Evolutionary conservation across 768 basidiomycete species (phyloP).

Genomic region (Ephemerocybe angulata): DNA sequence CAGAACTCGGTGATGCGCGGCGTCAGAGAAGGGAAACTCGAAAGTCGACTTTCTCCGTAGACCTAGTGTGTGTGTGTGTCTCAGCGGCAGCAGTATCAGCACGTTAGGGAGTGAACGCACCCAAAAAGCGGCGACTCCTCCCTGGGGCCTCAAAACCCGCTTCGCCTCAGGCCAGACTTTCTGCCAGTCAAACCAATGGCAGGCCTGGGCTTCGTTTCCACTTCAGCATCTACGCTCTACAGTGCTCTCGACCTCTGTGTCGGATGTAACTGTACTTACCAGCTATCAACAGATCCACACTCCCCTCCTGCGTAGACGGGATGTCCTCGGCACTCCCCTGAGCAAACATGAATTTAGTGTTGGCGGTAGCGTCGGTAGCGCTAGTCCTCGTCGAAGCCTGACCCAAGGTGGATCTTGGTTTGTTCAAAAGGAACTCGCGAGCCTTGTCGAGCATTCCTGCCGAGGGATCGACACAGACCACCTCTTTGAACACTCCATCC

Average conservation of each 20-base stretch:
- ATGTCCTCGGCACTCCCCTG: constrained; percentile 50
- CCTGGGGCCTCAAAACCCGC: constrained; percentile 48
- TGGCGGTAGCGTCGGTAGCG: not conserved
- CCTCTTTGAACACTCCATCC: constrained; percentile 43
- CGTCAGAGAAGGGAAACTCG: constrained; percentile 53
- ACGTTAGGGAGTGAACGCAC: constrained; percentile 33
- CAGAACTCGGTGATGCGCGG: constrained; percentile 59
- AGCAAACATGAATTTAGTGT: constrained; percentile 24
- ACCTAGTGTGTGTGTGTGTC: constrained; percentile 30
- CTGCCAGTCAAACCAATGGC: constrained; percentile 79
- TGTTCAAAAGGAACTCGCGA: constrained; percentile 18
- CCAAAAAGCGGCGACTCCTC: constrained; percentile 73
- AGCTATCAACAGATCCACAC: constrained; percentile 64
- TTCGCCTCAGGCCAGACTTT: constrained; percentile 67
- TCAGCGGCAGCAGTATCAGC: not conserved
- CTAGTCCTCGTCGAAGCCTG: not conserved
- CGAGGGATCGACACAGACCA: constrained; percentile 76
- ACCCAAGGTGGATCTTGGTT: not conserved
- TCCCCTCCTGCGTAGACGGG: constrained; percentile 30
- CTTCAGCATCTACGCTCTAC: not conserved
- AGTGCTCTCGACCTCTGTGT: not conserved
- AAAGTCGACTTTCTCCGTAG: constrained; percentile 73
- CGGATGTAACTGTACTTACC: constrained; percentile 33
- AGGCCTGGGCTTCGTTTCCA: constrained; percentile 56
- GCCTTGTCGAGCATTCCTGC: constrained; percentile 64